Evolutionary conservation across 371 early-diverging fungal genomes (phyloP), one percentile per base, ranked within the genome.

Genomic region (Blyttiomyces sp.): DNA sequence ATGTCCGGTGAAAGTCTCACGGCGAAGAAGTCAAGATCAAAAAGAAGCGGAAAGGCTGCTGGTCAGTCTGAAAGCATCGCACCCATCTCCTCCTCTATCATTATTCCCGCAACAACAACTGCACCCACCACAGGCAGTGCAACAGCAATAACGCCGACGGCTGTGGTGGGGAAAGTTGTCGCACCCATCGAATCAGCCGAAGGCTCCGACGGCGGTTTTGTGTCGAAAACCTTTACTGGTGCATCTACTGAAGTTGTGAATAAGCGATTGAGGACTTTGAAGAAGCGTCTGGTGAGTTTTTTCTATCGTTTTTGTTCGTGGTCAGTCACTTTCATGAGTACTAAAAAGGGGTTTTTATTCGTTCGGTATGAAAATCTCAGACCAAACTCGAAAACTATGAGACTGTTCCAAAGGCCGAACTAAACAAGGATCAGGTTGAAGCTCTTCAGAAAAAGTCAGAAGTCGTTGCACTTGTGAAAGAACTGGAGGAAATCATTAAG

Each of bases 401-500:
- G 45, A 23, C 57, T 13, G 11, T 52, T 60, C 54, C 53, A 44
- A 49, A 24, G 21, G 26, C 43, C n/a, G 49, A 54, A 9, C 64
- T 72, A 28, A 67, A 72, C 61, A 49, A 62, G 32, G 73, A 72
- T 51, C 73, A 72, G 60, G 19, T 69, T 17, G 64, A 60, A 28
- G 46, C 69, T 13, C 26, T 72, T 16, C 51, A 65, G 27, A 60
- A 54, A 50, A 72, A 66, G 54, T 60, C 64, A 23, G 68, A 72
- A 49, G 57, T 72, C 27, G 54, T 53, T n/a, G 36, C 43, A 19
- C 57, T 55, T 0, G 36, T 63, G 30, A 69, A 64, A 44, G 73
- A 72, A 50, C 52, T 69, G 24, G 73, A 72, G 48, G 73, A 68
- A 21, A 49, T 67, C 34, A 21, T 55, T 32, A 62, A 63, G 58